Evolutionary conservation across 306 rosid genomes (phyloP).

Genomic region (Myrica gale): DNA sequence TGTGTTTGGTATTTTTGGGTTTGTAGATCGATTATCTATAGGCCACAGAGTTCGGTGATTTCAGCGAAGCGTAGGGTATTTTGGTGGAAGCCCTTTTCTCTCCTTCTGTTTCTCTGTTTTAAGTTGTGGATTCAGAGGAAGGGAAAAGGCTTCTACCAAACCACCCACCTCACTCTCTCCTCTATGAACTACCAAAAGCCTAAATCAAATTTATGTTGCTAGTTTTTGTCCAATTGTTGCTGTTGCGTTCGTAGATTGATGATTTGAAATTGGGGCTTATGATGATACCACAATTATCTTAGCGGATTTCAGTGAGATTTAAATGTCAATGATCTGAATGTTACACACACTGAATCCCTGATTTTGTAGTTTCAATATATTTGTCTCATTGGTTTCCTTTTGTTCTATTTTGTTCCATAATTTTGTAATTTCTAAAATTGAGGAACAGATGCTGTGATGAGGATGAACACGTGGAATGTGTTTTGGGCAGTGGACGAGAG

Average conservation of each 20-base stretch:
- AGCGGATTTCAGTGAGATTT: constrained; percentile 98
- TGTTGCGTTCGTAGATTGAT: neutral
- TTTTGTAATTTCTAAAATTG: neutral
- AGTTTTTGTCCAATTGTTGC: neutral
- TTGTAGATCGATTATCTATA: too few species aligned
- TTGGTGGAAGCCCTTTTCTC: neutral
- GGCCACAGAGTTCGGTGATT: neutral
- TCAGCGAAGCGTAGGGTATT: neutral
- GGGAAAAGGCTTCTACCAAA: neutral
- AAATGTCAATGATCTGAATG: constrained; percentile 76
- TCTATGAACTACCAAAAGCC: neutral
- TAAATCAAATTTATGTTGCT: neutral
- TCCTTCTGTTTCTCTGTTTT: neutral
- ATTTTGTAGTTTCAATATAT: neutral
- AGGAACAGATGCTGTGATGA: constrained; percentile 62
- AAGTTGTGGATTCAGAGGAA: neutral
- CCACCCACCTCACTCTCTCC: neutral
- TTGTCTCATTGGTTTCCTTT: neutral
- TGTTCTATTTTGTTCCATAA: neutral
- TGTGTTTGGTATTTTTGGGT: too few species aligned
- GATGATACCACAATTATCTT: constrained; percentile 67
- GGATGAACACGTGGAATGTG: constrained; percentile 67
- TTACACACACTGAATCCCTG: constrained; percentile 93
- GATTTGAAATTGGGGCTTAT: constrained; percentile 43
- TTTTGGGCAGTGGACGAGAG: constrained; percentile 76